Conservation (phyloP, 73 alveolate species). For the Symbiodinium natans region DNA sequence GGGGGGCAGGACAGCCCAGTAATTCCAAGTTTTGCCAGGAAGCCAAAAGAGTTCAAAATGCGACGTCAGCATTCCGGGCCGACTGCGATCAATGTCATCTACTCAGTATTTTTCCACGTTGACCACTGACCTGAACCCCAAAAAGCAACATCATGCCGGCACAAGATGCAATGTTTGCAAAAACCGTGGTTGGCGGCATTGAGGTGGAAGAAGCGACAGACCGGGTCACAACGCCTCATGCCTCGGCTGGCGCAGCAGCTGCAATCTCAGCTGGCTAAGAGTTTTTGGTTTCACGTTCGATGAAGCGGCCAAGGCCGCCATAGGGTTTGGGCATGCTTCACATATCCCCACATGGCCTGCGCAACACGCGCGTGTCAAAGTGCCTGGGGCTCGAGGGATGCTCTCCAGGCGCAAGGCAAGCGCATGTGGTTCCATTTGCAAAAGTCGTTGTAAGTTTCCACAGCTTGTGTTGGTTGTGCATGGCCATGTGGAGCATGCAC, state of each 20-base stretch:
- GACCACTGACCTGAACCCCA: too few relatives aligned
- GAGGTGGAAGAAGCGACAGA: constrained; percentile 31
- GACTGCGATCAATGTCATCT: neutral
- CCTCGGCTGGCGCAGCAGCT: constrained; percentile 29
- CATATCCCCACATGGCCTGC: neutral
- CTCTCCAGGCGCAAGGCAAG: neutral
- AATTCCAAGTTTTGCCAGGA: neutral
- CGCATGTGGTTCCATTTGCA: neutral
- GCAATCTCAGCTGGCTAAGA: constrained; percentile 24
- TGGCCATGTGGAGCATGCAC: neutral
- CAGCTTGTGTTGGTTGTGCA: neutral
- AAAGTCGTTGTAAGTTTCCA: neutral
- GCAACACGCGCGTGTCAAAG: neutral
- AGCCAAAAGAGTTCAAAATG: neutral
- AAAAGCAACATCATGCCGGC: too few relatives aligned
- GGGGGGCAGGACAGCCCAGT: neutral
- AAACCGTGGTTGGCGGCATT: neutral
- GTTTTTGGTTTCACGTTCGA: neutral
- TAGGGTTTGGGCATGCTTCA: neutral
- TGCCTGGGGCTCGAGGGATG: constrained; percentile 14
- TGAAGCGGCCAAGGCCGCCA: neutral
- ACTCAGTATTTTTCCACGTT: neutral
- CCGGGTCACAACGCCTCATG: constrained; percentile 7
- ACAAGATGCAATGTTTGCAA: neutral
- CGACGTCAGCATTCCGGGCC: constrained; percentile 24